A percentile compares a stretch with the other conserved stretches of the same genome.
These are phyloP conservation scores for Aspergillus viridinutans DNA, from an alignment of 2,329 filamentous ascomycete species.

Conservation along the genomic window DNA sequence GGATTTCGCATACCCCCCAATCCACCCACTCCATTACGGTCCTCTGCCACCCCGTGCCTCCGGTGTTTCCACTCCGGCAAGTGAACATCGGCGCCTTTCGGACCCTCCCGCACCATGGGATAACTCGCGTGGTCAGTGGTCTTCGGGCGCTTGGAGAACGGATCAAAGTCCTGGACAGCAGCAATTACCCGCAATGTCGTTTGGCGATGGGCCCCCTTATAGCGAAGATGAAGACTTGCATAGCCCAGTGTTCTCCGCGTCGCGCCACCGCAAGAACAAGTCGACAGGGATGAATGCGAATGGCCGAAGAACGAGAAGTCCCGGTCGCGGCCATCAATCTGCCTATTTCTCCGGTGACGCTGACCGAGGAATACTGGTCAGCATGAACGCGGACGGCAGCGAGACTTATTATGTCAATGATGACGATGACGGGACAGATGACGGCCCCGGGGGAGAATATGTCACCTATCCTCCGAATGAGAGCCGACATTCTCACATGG, in stretches of 20 bases:
- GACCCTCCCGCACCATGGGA: constrained; percentile 74
- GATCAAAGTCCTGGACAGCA: constrained; percentile 57
- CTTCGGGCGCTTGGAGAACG: constrained; percentile 45
- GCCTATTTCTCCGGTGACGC: constrained; percentile 47
- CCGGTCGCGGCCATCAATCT: constrained; percentile 38
- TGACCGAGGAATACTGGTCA: constrained; percentile 64
- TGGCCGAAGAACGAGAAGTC: constrained; percentile 45
- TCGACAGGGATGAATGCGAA: constrained; percentile 45
- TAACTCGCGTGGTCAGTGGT: constrained; percentile 56
- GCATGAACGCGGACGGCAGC: constrained; percentile 64
- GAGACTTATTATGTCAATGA: constrained; percentile 71
- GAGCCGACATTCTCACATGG: constrained; percentile 51
- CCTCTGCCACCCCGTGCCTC: constrained; percentile 72
- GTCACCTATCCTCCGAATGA: constrained; percentile 71
- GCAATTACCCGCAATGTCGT: constrained; percentile 76
- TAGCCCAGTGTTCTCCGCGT: constrained; percentile 79
- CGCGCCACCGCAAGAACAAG: constrained; percentile 81
- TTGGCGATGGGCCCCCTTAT: constrained; percentile 84
- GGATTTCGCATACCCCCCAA: constrained; percentile 85
- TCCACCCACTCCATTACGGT: constrained; percentile 88
- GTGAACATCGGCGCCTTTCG: constrained; percentile 74
- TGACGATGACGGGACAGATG: constrained; percentile 51
- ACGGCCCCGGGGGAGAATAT: constrained; percentile 74
- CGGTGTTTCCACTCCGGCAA: constrained; percentile 77
- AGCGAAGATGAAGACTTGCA: constrained; percentile 94